Conservation (phyloP, 2,329 filamentous ascomycete species). For the Claviceps sp. region DNA sequence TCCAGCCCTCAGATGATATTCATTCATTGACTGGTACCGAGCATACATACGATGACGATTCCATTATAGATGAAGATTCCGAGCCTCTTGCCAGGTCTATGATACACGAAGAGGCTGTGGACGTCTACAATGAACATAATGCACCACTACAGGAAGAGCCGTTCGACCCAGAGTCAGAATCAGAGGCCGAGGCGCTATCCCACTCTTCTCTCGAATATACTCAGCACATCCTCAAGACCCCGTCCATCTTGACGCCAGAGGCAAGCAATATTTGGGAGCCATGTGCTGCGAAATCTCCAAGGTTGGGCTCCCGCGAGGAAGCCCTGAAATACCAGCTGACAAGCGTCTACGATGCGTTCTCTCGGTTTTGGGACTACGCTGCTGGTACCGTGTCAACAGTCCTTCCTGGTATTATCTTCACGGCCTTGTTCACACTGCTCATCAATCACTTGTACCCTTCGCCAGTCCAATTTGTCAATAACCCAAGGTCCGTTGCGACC, state of each 20-base stretch:
- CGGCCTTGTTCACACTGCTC: slow-evolving; percentile 11
- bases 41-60: slow-evolving; percentile 31
- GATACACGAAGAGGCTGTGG: slow-evolving; percentile 6
- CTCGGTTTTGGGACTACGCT: slow-evolving; percentile 1
- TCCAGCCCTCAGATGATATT: slow-evolving; percentile 35
- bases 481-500: slow-evolving; percentile 2
- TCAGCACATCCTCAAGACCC: slow-evolving; percentile 32
- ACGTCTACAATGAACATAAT: slow-evolving; percentile 3
- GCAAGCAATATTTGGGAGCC: slow-evolving; percentile 16
- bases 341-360: neutral
- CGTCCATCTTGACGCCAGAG: slow-evolving; percentile 26
- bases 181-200: slow-evolving; percentile 22
- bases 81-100: slow-evolving; percentile 3
- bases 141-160: neutral
- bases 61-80: slow-evolving; percentile 21
- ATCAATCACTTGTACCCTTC: slow-evolving; percentile 17
- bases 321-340: slow-evolving; percentile 1
- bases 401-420: slow-evolving; percentile 14
- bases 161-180: slow-evolving; percentile 18
- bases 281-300: slow-evolving; percentile 3
- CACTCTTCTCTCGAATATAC: slow-evolving; percentile 33
- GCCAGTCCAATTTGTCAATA: slow-evolving; percentile 4
- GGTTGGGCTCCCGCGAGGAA: neutral
- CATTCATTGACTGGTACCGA: slow-evolving; percentile 38
- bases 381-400: slow-evolving; percentile 8